Conservation (phyloP, 441 rosid genomes). For the Adansonia madagascariensis region DNA sequence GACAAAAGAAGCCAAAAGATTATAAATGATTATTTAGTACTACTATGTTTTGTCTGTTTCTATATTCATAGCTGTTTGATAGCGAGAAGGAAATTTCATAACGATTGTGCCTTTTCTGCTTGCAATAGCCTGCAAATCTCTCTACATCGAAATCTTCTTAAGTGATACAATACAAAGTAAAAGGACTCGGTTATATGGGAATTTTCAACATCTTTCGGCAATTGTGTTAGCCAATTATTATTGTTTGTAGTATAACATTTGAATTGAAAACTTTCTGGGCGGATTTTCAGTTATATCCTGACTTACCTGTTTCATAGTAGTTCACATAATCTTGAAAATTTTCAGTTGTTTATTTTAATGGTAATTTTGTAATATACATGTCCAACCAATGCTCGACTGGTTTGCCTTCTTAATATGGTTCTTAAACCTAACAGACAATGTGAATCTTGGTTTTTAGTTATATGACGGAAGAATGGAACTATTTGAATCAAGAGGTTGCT, state of each 20-base stretch:
- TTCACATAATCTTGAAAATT: neutral
- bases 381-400: neutral
- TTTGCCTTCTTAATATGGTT: constrained; percentile 20
- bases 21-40: neutral
- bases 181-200: neutral
- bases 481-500: constrained; percentile 52
- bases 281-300: neutral
- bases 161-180: constrained; percentile 8
- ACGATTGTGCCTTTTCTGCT: neutral
- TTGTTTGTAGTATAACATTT: neutral
- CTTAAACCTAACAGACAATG: constrained; percentile 21
- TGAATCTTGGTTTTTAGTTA: constrained; percentile 47
- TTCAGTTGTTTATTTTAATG: neutral
- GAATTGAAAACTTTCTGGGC: neutral
- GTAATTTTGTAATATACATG: neutral
- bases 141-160: neutral
- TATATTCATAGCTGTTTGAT: no score
- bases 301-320: neutral
- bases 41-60: no score
- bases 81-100: neutral
- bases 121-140: neutral
- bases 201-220: constrained; percentile 4
- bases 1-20: constrained; percentile 27
- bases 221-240: neutral
- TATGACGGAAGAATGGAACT: constrained; percentile 81